phyloP scores from a whole-genome alignment of 139 green algal genomes.

The Picochlorum sp. region DNA sequence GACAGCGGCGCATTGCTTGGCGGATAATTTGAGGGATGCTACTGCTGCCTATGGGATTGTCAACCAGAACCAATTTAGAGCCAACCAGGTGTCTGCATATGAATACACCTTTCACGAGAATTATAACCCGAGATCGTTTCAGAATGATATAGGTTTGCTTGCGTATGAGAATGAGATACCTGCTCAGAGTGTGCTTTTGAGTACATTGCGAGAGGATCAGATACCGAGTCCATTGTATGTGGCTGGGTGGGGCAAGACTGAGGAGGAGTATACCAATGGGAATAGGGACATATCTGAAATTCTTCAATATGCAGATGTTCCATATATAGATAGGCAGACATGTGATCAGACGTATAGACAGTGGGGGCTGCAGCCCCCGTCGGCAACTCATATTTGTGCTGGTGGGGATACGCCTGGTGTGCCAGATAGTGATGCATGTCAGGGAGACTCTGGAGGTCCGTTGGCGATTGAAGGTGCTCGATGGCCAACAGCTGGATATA shows the following conservation, averaged over 20 bases:
- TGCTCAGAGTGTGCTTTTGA: background rate
- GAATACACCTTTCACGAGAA: too few species aligned
- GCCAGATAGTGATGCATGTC: too few species aligned
- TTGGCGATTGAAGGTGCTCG: background rate
- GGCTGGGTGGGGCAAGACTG: background rate
- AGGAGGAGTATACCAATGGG: background rate
- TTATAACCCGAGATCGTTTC: too few species aligned
- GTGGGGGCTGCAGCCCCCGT: background rate
- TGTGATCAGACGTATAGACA: background rate
- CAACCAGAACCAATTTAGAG: too few species aligned
- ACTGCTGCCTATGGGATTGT: too few species aligned
- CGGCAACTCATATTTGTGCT: background rate
- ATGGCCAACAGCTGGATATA: constrained; percentile 4
- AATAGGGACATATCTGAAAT: background rate
- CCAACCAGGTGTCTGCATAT: too few species aligned
- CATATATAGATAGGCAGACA: background rate
- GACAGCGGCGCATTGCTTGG: background rate
- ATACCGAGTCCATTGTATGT: background rate
- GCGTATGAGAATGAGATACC: background rate
- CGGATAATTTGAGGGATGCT: too few species aligned
- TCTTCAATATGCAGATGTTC: background rate
- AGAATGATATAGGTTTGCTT: too few species aligned
- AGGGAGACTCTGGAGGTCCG: background rate
- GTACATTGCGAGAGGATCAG: background rate
- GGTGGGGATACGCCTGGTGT: background rate